phyloP scores from a whole-genome alignment of 2,329 filamentous ascomycete species.

The Emmonsia crescens region DNA sequence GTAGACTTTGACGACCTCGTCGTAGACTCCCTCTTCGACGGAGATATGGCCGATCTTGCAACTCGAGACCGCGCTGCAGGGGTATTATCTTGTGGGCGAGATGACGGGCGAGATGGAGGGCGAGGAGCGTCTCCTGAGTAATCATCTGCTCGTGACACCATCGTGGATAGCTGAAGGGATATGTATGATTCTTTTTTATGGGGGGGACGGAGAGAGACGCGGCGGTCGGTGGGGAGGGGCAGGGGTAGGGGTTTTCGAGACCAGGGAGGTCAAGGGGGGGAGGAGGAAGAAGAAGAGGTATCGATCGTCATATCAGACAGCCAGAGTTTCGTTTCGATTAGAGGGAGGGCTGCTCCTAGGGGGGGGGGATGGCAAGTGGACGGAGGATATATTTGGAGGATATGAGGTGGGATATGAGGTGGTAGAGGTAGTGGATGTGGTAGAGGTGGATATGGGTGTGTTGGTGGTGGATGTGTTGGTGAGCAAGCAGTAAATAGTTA shows the following conservation, averaged over 20 bases:
- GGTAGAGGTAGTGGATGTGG: not conserved
- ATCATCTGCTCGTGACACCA: constrained; percentile 33
- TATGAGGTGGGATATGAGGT: not conserved
- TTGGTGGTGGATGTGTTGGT: not conserved
- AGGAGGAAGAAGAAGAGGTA: not conserved
- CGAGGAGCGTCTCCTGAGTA: constrained; percentile 23
- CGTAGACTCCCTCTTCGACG: constrained; percentile 33
- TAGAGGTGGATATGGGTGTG: not conserved
- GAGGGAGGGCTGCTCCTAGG: not conserved
- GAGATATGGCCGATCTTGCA: constrained; percentile 31
- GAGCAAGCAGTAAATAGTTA: not conserved
- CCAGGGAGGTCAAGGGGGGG: not conserved
- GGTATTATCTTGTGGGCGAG: constrained; percentile 21
- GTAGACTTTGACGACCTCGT: constrained; percentile 41
- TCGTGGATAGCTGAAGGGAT: constrained; percentile 11
- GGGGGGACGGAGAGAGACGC: not conserved
- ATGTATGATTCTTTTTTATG: not conserved
- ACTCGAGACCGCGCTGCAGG: constrained; percentile 22
- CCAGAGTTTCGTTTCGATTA: not conserved
- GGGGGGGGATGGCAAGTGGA: not conserved
- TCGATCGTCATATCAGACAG: not conserved
- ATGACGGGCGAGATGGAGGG: constrained; percentile 25
- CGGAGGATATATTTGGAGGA: not conserved
- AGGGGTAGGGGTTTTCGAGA: not conserved
- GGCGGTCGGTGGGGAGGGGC: not conserved